Conservation (phyloP, 495 filamentous ascomycete species). For the Podospora pseudocomata region DNA sequence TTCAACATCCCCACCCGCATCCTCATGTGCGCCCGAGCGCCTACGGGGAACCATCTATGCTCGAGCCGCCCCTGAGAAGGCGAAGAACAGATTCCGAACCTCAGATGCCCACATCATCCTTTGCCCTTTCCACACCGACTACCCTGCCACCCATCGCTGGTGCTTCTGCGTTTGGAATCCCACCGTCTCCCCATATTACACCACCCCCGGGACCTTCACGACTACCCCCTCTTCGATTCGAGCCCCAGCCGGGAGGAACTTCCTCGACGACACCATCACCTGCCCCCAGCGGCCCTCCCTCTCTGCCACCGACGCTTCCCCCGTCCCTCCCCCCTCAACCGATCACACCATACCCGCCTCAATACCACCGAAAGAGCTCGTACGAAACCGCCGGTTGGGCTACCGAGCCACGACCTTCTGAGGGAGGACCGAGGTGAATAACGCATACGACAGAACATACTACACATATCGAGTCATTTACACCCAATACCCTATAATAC, state of each 20-base stretch:
- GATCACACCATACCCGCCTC: constrained; percentile 3
- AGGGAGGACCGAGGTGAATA: constrained; percentile 19
- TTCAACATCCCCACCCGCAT: constrained; percentile 14
- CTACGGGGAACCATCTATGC: constrained; percentile 32
- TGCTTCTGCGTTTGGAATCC: constrained; percentile 28
- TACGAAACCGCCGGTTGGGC: constrained; percentile 45
- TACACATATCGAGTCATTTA: neutral
- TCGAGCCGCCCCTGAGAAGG: constrained; percentile 44
- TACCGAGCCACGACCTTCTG: constrained; percentile 32
- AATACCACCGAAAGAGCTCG: constrained; percentile 1
- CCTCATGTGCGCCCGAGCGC: constrained; percentile 26
- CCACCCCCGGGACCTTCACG: constrained; percentile 36
- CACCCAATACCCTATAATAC: neutral
- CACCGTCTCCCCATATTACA: constrained; percentile 42
- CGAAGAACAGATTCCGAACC: constrained; percentile 45
- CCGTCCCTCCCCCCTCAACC: constrained; percentile 11
- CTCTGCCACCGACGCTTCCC: constrained; percentile 9
- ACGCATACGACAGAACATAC: neutral
- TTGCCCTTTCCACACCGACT: constrained; percentile 31
- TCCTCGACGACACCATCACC: constrained; percentile 30
- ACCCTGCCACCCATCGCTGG: constrained; percentile 36
- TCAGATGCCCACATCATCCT: constrained; percentile 36
- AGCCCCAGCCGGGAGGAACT: constrained; percentile 26
- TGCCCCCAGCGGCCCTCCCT: constrained; percentile 12
- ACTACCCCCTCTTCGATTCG: constrained; percentile 44